Conservation (phyloP, 2,329 filamentous ascomycete species). For the Zalaria obscura region DNA sequence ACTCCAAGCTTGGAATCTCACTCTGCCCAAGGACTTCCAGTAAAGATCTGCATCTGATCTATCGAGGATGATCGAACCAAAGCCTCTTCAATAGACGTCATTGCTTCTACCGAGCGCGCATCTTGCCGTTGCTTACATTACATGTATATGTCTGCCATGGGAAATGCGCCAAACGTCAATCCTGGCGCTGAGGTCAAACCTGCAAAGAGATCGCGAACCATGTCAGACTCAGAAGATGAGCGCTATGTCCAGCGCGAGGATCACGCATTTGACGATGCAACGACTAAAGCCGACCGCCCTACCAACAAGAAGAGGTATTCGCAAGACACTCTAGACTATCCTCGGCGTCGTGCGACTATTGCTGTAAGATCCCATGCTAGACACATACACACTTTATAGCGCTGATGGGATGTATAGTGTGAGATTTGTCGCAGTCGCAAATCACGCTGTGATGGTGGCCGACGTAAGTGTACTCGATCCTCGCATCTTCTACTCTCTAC, state of each 20-base stretch:
- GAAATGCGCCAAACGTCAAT: background rate
- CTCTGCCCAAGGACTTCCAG: no score
- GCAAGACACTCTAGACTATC: conserved; percentile 18
- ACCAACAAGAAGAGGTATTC: conserved; percentile 2
- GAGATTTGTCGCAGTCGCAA: conserved; percentile 19
- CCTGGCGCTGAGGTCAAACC: background rate
- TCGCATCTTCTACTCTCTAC: background rate
- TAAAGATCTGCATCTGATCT: no score
- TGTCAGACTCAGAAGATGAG: background rate
- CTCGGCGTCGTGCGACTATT: conserved; percentile 17
- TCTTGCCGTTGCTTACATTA: background rate
- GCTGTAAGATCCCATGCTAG: conserved; percentile 6
- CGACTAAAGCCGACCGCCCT: background rate
- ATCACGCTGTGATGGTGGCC: conserved; percentile 17
- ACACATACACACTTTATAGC: no score
- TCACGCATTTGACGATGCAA: background rate
- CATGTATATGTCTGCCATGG: background rate
- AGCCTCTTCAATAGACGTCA: background rate
- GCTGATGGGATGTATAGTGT: conserved; percentile 6
- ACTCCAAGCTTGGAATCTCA: no score
- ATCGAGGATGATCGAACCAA: no score
- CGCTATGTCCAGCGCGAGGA: background rate
- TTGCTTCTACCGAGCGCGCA: background rate
- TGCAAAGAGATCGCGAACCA: conserved; percentile 1
- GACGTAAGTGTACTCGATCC: conserved; percentile 2